Evolutionary conservation across 129 eudicot species (phyloP).

Genomic region (Mikania micrantha): DNA sequence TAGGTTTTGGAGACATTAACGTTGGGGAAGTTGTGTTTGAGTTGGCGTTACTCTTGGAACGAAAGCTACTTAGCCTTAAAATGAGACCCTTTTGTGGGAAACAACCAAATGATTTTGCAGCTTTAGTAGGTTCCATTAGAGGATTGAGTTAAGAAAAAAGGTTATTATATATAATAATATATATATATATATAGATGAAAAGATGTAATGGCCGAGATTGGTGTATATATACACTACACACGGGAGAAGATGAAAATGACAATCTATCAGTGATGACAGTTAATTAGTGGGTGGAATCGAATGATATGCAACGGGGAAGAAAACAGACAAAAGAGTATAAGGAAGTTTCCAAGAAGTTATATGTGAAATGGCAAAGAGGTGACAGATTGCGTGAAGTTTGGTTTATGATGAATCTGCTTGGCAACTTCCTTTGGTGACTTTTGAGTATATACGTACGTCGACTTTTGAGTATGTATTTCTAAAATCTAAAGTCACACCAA

Average conservation of each 20-base stretch:
- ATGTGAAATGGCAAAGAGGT: not conserved
- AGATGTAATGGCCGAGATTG: too few relatives aligned
- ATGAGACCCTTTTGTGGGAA: constrained; percentile 36
- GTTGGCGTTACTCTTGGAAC: constrained; percentile 22
- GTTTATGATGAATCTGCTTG: constrained; percentile 55
- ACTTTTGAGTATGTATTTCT: not conserved
- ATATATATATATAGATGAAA: too few relatives aligned
- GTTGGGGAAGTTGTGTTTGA: constrained; percentile 20
- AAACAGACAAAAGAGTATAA: not conserved
- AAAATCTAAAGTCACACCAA: not conserved
- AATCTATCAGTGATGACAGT: not conserved
- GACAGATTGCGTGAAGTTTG: constrained; percentile 25
- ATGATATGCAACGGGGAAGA: not conserved
- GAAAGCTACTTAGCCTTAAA: constrained; percentile 24
- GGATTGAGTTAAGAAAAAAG: not conserved
- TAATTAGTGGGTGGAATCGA: not conserved
- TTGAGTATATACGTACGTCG: not conserved
- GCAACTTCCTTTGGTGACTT: constrained; percentile 47
- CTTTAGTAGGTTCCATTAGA: constrained; percentile 29
- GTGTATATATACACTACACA: too few relatives aligned
- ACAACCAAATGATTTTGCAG: constrained; percentile 39
- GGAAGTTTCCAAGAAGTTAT: constrained; percentile 30
- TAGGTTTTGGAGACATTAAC: constrained; percentile 29
- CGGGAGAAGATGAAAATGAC: not conserved
- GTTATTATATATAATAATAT: too few relatives aligned